Base-by-base conservation (phyloP, 805 yeast species). In the Kodamaea sagamina region DNA sequence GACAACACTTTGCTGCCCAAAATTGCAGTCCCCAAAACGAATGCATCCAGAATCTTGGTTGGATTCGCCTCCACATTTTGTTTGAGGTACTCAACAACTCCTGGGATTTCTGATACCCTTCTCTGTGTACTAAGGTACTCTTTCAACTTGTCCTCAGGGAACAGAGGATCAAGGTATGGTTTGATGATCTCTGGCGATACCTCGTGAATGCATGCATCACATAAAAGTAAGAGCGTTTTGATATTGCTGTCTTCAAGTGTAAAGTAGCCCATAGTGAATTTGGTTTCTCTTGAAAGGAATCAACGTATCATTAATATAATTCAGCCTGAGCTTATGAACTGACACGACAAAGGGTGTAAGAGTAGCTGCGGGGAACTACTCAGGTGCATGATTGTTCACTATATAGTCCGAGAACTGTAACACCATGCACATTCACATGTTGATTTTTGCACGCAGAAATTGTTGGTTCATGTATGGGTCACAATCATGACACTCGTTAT, bases 121-220 rank as follows among this genome's bases (percentile, higher is more conserved):
- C 53, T 46, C 26, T 34, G 54, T 6, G 58, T 49, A 19, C 46
- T 39, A 18, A 63, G 45, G 39, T 68, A 69, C 29, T 65, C 66
- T 1, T 60, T 57, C 10, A 67, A 42, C 39, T 55, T 59, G 5
- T 58, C 63, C 24, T 44, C 42, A 3, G 66, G 59, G 37, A 68
- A 59, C n/a, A 47, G 47, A 2, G 51, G 49, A 27, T 52, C 52
- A 18, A 69, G 49, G 35, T 47, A 52, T 1, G 63, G 61, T 32
- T 47, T 53, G 21, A 69, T 49, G 11, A 39, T 42, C 1, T 61
- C 63, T 3, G 67, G 61, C 3, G 59, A 46, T 1, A 64, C 55
- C 18, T 64, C 68, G 42, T 61, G 68, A 42, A 68, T 41, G 12
- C 68, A 39, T 4, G 64, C 71, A 51, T 71, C 76, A 4, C 67